Conservation (phyloP, 116 monocot species). For the Phalaenopsis hybrid region DNA sequence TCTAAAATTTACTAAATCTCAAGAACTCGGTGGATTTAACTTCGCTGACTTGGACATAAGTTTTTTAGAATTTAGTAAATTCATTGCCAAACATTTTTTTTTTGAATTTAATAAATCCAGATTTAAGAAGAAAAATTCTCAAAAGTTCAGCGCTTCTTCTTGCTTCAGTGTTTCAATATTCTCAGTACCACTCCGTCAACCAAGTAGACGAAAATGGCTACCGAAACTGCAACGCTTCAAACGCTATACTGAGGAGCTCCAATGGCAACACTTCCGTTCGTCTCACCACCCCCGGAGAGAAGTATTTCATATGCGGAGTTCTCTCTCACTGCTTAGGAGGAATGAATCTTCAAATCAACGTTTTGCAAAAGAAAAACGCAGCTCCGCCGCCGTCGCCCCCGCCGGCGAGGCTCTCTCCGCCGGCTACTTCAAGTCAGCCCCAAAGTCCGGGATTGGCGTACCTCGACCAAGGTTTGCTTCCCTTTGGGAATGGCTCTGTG, state of each 20-base stretch:
- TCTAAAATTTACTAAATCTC: no score
- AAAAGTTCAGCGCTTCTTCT: neutral
- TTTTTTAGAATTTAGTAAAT: no score
- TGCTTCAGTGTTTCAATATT: constrained; percentile 61
- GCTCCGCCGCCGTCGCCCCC: neutral
- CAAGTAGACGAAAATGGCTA: constrained; percentile 48
- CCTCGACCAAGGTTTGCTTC: neutral
- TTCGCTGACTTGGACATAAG: no score
- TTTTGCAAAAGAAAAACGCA: neutral
- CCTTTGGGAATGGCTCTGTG: neutral
- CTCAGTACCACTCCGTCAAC: constrained; percentile 44
- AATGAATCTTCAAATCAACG: constrained; percentile 50
- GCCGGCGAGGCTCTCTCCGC: no score
- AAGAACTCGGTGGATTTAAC: no score
- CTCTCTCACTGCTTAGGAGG: constrained; percentile 51
- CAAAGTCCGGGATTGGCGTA: neutral
- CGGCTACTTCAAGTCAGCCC: neutral
- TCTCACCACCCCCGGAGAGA: constrained; percentile 31
- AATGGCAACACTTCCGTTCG: constrained; percentile 54
- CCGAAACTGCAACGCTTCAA: constrained; percentile 37
- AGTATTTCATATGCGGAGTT: constrained; percentile 61
- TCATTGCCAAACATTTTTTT: no score
- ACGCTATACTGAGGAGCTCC: constrained; percentile 15
- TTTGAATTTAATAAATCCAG: no score
- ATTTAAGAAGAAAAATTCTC: no score